These are phyloP conservation scores for Neocatenulostroma microsporum DNA, from an alignment of 2,329 filamentous ascomycete genomes.

Conservation along the genomic window DNA sequence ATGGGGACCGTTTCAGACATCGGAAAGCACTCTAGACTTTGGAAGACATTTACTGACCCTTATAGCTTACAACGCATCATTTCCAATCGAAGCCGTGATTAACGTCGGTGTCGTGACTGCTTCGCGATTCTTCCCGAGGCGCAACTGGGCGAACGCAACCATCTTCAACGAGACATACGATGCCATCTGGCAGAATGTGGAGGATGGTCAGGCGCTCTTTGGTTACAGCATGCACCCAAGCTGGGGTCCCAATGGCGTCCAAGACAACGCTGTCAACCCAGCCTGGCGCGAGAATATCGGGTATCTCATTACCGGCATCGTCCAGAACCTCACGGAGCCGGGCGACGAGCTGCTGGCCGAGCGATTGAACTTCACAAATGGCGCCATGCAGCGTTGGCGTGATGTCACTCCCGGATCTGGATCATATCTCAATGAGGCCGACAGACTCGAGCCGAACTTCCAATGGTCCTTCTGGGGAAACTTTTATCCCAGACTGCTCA, in stretches of 20 bases:
- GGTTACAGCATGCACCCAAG: slow-evolving; percentile 9
- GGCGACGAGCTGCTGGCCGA: slow-evolving; percentile 3
- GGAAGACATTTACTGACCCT: too few species aligned
- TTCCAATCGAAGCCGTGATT: slow-evolving; percentile 10
- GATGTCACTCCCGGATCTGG: slow-evolving; percentile 8
- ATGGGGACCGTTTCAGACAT: too few species aligned
- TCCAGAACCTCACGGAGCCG: neutral
- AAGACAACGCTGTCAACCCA: slow-evolving; percentile 10
- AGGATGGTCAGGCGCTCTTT: slow-evolving; percentile 7
- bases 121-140: slow-evolving; percentile 8
- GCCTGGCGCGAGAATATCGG: slow-evolving; percentile 9
- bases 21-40: too few species aligned
- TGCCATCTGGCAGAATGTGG: slow-evolving; percentile 2
- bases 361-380: slow-evolving; percentile 6
- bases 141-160: slow-evolving; percentile 8
- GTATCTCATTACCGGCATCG: slow-evolving; percentile 7
- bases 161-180: slow-evolving; percentile 7
- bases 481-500: slow-evolving; percentile 8
- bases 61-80: slow-evolving; percentile 11
- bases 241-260: neutral
- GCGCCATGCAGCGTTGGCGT: slow-evolving; percentile 4
- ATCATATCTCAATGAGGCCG: slow-evolving; percentile 9
- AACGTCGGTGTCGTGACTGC: slow-evolving; percentile 6
- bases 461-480: slow-evolving; percentile 10
- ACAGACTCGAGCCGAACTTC: slow-evolving; percentile 11